A percentile compares a stretch with the other conserved stretches of the same genome.
Conservation (phyloP, 805 yeast genomes). For the Maudiozyma saulgeensis region DNA sequence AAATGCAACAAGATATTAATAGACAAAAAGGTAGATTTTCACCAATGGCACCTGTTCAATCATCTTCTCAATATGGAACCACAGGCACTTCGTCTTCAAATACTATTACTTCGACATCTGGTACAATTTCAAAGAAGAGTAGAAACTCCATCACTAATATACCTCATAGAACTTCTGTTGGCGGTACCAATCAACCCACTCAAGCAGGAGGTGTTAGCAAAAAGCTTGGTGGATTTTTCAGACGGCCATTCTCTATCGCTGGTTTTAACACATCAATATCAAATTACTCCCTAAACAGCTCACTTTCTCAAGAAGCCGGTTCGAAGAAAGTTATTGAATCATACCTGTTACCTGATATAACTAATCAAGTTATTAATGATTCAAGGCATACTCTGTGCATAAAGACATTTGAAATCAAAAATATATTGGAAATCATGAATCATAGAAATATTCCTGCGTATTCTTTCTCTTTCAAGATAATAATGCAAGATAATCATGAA, state of each 20-base stretch:
- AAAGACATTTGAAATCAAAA: conserved; percentile 37
- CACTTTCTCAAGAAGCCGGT: conserved; percentile 32
- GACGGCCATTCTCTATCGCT: conserved; percentile 53
- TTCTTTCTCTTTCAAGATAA: conserved; percentile 31
- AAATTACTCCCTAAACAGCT: conserved; percentile 18
- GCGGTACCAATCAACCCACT: conserved; percentile 11
- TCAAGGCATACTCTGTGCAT: conserved; percentile 41
- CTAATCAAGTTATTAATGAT: conserved; percentile 31
- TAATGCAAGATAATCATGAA: conserved; percentile 42
- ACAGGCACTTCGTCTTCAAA: neutral
- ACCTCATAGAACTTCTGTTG: conserved; percentile 15
- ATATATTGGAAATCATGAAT: conserved; percentile 31
- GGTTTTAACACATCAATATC: conserved; percentile 29
- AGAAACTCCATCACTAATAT: conserved; percentile 18
- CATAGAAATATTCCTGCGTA: conserved; percentile 20
- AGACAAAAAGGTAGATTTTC: conserved; percentile 14
- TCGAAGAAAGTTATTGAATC: conserved; percentile 33
- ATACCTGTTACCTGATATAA: conserved; percentile 50
- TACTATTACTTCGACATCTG: conserved; percentile 3
- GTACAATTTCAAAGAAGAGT: conserved; percentile 10
- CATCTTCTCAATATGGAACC: neutral
- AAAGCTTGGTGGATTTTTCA: conserved; percentile 52
- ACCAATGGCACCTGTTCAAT: conserved; percentile 5
- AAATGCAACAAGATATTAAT: conserved; percentile 14
- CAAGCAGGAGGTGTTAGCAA: conserved; percentile 27